These are phyloP conservation scores for Phialocephala subalpina DNA, from an alignment of 2,329 filamentous ascomycete genomes.

Conservation along the genomic window DNA sequence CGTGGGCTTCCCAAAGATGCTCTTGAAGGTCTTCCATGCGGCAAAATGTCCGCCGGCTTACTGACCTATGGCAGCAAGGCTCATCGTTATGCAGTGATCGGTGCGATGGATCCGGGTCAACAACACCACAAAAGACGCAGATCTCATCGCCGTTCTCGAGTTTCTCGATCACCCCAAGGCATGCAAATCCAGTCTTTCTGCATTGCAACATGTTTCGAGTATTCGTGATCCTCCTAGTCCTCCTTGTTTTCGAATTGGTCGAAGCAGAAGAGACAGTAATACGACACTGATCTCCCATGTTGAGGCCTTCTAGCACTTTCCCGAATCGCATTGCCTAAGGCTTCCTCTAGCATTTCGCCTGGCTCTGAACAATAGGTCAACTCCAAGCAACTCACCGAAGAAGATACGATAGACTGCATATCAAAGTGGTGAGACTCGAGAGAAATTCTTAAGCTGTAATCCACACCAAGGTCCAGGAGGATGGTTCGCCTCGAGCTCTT, in stretches of 20 bases:
- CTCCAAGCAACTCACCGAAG: neutral
- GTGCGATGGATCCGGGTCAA: neutral
- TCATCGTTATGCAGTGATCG: neutral
- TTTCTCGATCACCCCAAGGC: conserved; percentile 8
- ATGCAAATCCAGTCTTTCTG: conserved; percentile 12
- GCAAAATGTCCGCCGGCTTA: neutral
- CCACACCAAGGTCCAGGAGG: neutral
- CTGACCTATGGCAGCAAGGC: neutral
- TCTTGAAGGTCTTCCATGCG: neutral
- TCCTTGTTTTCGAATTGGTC: neutral
- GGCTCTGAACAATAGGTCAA: neutral
- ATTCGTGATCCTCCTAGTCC: conserved; percentile 4
- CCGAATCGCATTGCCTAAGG: neutral
- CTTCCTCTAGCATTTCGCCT: neutral
- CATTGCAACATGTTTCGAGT: neutral
- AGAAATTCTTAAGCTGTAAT: neutral
- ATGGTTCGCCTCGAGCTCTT: neutral
- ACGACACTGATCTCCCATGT: neutral
- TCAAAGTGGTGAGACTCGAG: neutral
- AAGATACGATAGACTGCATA: neutral
- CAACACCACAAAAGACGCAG: conserved; percentile 15
- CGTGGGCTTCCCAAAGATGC: neutral
- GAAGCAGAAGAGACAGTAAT: conserved; percentile 10
- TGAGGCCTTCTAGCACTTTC: neutral
- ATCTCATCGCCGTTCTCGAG: neutral